Percentiles rank a stretch among this genome's conserved stretches.
Conservation (phyloP, 345 rosid genomes). For the Combretum micranthum region DNA sequence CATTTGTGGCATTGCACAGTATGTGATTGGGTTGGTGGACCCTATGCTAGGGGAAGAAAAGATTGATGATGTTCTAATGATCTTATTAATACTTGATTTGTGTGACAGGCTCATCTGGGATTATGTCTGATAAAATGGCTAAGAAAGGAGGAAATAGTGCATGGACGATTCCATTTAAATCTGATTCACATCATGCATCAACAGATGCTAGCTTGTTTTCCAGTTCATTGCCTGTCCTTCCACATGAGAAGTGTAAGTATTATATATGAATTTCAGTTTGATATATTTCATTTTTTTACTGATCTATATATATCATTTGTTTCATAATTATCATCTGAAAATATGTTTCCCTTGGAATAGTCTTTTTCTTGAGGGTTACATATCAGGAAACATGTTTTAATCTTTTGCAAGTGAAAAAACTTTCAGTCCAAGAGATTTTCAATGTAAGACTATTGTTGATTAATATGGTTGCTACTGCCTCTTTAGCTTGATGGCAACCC, state of each 20-base stretch:
- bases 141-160: conserved; percentile 30
- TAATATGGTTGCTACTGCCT: too few relatives aligned
- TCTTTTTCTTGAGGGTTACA: too few relatives aligned
- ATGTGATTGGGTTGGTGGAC: too few relatives aligned
- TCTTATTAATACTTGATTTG: background rate
- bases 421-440: too few relatives aligned
- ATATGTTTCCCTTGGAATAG: background rate
- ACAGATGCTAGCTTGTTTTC: conserved; percentile 79
- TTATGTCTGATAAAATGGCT: conserved; percentile 24
- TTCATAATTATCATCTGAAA: background rate
- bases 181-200: conserved; percentile 26
- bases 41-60: too few relatives aligned
- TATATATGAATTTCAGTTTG: background rate
- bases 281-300: too few relatives aligned
- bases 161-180: conserved; percentile 44
- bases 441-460: too few relatives aligned
- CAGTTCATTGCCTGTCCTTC: conserved; percentile 74
- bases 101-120: conserved; percentile 27
- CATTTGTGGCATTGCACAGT: too few relatives aligned
- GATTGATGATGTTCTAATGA: background rate
- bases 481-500: too few relatives aligned
- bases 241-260: conserved; percentile 59
- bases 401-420: too few relatives aligned
- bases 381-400: too few relatives aligned
- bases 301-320: too few relatives aligned